Percentiles rank a stretch among this genome's conserved stretches.
These are phyloP conservation scores for Pythium vanterpoolii DNA, from an alignment of 352 stramenopile genomes.

Conservation along the genomic window DNA sequence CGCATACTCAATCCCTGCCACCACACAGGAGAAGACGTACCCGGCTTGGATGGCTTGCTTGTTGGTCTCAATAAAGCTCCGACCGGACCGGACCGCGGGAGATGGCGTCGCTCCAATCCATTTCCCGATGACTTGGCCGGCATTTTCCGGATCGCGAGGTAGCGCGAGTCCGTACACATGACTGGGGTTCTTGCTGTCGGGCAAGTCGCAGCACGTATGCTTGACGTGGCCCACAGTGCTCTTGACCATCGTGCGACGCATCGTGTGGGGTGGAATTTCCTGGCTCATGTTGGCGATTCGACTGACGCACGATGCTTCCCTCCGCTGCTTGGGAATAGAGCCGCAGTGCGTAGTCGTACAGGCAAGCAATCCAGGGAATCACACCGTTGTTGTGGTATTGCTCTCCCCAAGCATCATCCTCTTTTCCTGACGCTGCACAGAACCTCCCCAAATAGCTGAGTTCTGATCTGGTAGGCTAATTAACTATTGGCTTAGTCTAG, in stretches of 20 bases:
- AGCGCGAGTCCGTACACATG: conserved; percentile 75
- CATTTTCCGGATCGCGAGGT: conserved; percentile 65
- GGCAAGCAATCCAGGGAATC: background rate
- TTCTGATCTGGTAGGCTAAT: conserved; percentile 10
- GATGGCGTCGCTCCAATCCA: conserved; percentile 69
- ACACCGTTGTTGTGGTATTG: background rate
- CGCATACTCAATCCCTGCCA: background rate
- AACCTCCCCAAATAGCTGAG: conserved; percentile 17
- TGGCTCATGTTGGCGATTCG: conserved; percentile 26
- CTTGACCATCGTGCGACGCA: conserved; percentile 86
- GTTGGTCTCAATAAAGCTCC: conserved; percentile 83
- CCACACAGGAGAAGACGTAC: conserved; percentile 17
- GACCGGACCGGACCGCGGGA: conserved; percentile 47
- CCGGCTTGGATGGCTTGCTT: conserved; percentile 56
- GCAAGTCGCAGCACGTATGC: conserved; percentile 62
- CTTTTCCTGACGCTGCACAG: conserved; percentile 3
- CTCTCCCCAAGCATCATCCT: background rate
- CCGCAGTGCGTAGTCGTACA: background rate
- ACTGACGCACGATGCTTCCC: conserved; percentile 4
- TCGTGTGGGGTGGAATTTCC: conserved; percentile 26
- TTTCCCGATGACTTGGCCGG: conserved; percentile 67
- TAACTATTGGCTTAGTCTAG: conserved; percentile 1
- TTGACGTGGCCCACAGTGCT: conserved; percentile 63
- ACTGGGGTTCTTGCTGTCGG: conserved; percentile 49
- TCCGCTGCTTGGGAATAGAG: background rate